Evolutionary conservation across 805 yeast species (phyloP), one percentile per base, ranked within the genome.

Genomic region (Pichia cabralensis): DNA sequence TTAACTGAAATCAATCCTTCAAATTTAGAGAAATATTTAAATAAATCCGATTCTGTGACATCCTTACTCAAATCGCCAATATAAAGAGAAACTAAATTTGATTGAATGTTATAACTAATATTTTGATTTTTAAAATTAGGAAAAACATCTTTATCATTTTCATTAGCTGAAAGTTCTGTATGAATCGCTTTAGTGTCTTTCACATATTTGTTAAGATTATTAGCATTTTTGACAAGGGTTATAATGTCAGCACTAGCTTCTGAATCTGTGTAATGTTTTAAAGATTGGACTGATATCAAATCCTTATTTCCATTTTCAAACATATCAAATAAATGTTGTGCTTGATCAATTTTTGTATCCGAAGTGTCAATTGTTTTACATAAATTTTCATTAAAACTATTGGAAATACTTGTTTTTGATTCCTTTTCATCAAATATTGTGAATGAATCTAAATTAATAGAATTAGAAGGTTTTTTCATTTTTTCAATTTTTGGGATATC

Each of bases 61-160:
- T 60, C 40, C 28, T 56, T 55, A 45, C 66, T 67, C 37, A 80
- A 59, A 36, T 76, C 79, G 7, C 88, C 88, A 20, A 80, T 76
- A 44, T 74, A 80, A 30, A 78, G 53, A 7, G 74, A 60, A 11
- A 42, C 33, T 32, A 36, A 18, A 26, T 34, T 32, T 7, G 24
- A 21, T 21, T 36, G 39, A 28, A 28, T 22, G 15, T 35, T 35
- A n/a, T 12, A 20, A 6, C 8, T 11, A 25, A 26, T 8, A 6
- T 26, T 26, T 26, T 9, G 28, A 14, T 26, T 26, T 26, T 14
- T 8, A 26, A 15, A 14, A 26, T 15, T n/a, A 19, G 36, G 9
- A n/a, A 13, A 6, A 11, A 19, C 8, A 9, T 8, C 17, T 6
- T 26, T 26, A 12, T 25, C 17, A 5, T 18, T 20, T 11, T n/a